Evolutionary conservation across 768 basidiomycete species (phyloP).

Genomic region (Tubosaeta sp.): DNA sequence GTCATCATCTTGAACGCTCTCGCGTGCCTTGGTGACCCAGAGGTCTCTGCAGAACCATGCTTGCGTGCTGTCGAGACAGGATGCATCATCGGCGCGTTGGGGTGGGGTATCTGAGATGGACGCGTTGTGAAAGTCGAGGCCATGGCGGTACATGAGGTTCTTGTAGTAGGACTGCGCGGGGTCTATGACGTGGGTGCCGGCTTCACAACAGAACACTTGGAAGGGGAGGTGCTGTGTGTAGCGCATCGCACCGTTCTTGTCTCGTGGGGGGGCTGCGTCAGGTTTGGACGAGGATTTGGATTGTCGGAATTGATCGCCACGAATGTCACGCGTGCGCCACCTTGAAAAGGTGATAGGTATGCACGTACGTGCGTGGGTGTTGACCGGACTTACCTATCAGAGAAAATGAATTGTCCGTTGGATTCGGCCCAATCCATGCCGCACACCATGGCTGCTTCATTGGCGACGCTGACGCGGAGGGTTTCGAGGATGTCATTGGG

Average conservation of each 20-base stretch:
- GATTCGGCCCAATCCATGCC: constrained; percentile 99
- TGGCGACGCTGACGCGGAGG: constrained; percentile 82
- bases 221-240: constrained; percentile 94
- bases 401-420: constrained; percentile 96
- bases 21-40: constrained; percentile 85
- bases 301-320: constrained; percentile 96
- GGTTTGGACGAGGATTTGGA: constrained; percentile 90
- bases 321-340: constrained; percentile 97
- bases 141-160: constrained; percentile 81
- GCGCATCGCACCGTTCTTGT: constrained; percentile 71
- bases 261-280: constrained; percentile 90
- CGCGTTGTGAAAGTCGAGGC: constrained; percentile 76
- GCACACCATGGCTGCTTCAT: constrained; percentile 97
- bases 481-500: constrained; percentile 98
- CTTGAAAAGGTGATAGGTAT: constrained; percentile 35
- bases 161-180: constrained; percentile 95
- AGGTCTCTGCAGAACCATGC: constrained; percentile 98
- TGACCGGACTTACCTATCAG: constrained; percentile 67
- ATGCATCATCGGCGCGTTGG: constrained; percentile 67
- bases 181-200: constrained; percentile 95
- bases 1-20: constrained; percentile 60
- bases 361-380: no score
- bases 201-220: constrained; percentile 98
- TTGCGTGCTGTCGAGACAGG: constrained; percentile 93
- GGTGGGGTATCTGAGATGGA: constrained; percentile 53